Base-by-base conservation (phyloP, 2,329 filamentous ascomycete species). In the Macroventuria anomochaeta region DNA sequence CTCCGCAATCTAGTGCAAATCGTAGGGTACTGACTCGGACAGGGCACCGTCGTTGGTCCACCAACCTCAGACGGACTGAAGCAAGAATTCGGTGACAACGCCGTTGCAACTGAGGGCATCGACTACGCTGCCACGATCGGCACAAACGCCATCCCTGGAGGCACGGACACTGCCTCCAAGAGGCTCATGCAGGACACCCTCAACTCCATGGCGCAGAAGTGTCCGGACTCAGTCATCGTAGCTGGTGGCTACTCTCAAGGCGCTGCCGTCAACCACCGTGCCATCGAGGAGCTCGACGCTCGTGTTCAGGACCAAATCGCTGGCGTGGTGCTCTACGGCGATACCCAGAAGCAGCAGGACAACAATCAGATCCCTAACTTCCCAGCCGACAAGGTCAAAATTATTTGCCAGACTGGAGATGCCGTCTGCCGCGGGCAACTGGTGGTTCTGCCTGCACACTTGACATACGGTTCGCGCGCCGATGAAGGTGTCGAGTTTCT, bases 381-480 rank as follows among this genome's bases (percentile, higher is more conserved):
- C 59, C 73, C 75, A n/a, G 61, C 70, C 40, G 70, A 69, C 1
- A 77, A 81, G 60, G 73, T 76, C 3, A 75, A 80, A 61, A 79
- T 81, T 17, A 77, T 80, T 31, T 85, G 83, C 54, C 76, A 80
- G 25, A 38, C 58, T 3, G 81, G 79, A 0, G 83, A 85, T 58
- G 70, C 78, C 8, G 81, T 85, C 5, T 85, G 83, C 53, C 47
- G 67, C 3, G 79, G 81, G 28, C 78, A 78, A 0, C 62, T 76
- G 18, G 70, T 56, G 0, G 62, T 75, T 12, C 33, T 64, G 36
- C 63, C 70, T 11, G 56, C 68, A 5, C 70, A 73, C 52, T 54
- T 73, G 52, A 69, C 67, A 5, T 73, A 73, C 46, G 68, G 69
- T 4, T 8, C 28, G 11, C 55, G 67, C 18, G 70, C 68, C 8